Evolutionary conservation across 306 rosid genomes (phyloP).

Genomic region (Echinosophora koreensis): DNA sequence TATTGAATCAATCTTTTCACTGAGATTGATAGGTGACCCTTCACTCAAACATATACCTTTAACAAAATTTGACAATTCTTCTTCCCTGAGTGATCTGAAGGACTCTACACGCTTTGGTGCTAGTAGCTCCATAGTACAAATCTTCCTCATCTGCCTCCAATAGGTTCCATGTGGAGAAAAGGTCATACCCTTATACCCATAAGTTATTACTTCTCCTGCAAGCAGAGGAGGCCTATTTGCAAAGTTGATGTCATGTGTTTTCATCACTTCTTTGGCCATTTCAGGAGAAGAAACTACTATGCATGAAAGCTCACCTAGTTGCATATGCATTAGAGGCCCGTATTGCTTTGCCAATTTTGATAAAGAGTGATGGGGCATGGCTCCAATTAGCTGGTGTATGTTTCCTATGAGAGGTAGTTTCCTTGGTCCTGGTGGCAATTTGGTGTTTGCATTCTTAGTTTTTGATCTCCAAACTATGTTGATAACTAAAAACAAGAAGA

Average conservation of each 20-base stretch:
- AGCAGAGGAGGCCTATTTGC: constrained; percentile 47
- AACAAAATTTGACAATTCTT: too few relatives aligned
- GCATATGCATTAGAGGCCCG: not conserved
- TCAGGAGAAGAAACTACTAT: constrained; percentile 52
- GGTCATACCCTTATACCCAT: constrained; percentile 23
- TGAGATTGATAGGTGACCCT: constrained; percentile 5
- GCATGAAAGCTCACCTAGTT: constrained; percentile 45
- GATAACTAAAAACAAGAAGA: constrained; percentile 20
- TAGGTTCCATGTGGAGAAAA: constrained; percentile 45
- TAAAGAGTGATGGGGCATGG: constrained; percentile 18
- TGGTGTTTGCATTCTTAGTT: constrained; percentile 18
- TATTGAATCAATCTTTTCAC: not conserved
- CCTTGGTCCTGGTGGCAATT: constrained; percentile 39
- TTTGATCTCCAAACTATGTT: constrained; percentile 19
- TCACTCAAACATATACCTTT: not conserved
- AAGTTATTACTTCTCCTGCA: constrained; percentile 6
- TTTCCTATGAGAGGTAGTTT: constrained; percentile 45
- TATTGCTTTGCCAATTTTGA: constrained; percentile 28
- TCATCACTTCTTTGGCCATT: constrained; percentile 53
- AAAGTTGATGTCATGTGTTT: constrained; percentile 49
- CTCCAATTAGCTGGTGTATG: constrained; percentile 31
- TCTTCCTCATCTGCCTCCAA: constrained; percentile 48
- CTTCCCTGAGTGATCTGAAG: not conserved
- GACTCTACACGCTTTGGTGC: constrained; percentile 39
- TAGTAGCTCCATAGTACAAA: constrained; percentile 43